phyloP scores from a whole-genome alignment of 108 stramenopile genomes.

The Nitzschia inconspicua region DNA sequence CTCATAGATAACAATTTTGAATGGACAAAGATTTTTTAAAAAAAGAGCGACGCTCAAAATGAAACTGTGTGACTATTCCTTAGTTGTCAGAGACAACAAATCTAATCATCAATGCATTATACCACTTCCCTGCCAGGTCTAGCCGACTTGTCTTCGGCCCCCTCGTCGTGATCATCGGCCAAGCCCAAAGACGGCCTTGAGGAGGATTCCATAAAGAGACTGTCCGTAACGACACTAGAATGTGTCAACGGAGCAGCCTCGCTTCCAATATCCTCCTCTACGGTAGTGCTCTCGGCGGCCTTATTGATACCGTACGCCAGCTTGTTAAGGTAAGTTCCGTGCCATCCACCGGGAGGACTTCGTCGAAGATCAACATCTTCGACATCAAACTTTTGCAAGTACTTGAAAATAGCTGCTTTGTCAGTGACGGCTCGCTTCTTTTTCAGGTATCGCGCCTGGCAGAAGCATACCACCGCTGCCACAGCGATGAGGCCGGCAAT shows the following conservation, averaged over 20 bases:
- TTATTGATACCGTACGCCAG: conserved; percentile 40
- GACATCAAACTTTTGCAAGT: conserved; percentile 46
- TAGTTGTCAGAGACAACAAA: too few species aligned
- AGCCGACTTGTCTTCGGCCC: too few species aligned
- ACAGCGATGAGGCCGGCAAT: neutral
- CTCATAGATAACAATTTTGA: too few species aligned
- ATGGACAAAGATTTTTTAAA: too few species aligned
- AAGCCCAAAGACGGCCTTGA: conserved; percentile 9
- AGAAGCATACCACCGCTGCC: neutral
- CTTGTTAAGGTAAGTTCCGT: conserved; percentile 49
- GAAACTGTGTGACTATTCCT: too few species aligned
- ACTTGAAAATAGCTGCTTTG: conserved; percentile 29
- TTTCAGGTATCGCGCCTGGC: neutral
- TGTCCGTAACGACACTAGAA: conserved; percentile 22
- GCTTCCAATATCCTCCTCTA: neutral
- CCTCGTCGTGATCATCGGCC: conserved; percentile 12
- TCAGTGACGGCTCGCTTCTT: conserved; percentile 14
- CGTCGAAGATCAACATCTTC: conserved; percentile 55
- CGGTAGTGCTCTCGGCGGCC: neutral
- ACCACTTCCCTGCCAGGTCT: too few species aligned
- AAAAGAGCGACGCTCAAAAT: too few species aligned
- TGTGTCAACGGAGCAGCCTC: conserved; percentile 26
- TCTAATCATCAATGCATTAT: too few species aligned
- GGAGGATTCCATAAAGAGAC: conserved; percentile 26
- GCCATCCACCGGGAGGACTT: conserved; percentile 59